Conservation (phyloP, 1,284 basidiomycete genomes). For the Ustilago nuda region DNA sequence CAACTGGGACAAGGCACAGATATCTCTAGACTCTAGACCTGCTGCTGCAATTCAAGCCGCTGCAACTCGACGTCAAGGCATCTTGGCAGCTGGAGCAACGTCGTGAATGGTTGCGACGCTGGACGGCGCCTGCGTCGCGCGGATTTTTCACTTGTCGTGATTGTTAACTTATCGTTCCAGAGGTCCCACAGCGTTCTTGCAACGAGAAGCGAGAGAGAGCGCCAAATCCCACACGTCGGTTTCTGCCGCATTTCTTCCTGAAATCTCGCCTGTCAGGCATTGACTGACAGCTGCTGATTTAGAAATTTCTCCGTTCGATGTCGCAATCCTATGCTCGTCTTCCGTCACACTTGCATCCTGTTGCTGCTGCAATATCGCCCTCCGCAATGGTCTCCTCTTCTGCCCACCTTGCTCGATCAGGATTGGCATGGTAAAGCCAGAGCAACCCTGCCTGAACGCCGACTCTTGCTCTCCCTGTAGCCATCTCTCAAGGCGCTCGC, state of each 20-base stretch:
- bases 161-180: slow-evolving; percentile 50
- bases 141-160: not conserved
- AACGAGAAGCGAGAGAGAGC: not conserved
- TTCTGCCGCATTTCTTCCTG: not conserved
- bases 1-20: no score
- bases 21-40: not conserved
- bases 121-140: not conserved
- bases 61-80: not conserved
- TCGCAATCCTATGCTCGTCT: slow-evolving; percentile 37
- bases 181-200: slow-evolving; percentile 27
- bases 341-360: slow-evolving; percentile 39
- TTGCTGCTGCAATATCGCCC: not conserved
- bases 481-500: not conserved
- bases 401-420: not conserved
- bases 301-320: slow-evolving; percentile 18
- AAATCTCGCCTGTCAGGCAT: not conserved
- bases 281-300: slow-evolving; percentile 39
- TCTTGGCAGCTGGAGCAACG: not conserved
- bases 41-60: not conserved
- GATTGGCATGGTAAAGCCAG: not conserved
- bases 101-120: not conserved
- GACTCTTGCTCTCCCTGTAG: not conserved
- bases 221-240: slow-evolving; percentile 1
- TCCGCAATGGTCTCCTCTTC: not conserved
- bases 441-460: not conserved